Percentiles rank a stretch among this genome's conserved stretches.
Evolutionary conservation across 768 basidiomycete genomes (phyloP).

Genomic region (Cyathus striatus): DNA sequence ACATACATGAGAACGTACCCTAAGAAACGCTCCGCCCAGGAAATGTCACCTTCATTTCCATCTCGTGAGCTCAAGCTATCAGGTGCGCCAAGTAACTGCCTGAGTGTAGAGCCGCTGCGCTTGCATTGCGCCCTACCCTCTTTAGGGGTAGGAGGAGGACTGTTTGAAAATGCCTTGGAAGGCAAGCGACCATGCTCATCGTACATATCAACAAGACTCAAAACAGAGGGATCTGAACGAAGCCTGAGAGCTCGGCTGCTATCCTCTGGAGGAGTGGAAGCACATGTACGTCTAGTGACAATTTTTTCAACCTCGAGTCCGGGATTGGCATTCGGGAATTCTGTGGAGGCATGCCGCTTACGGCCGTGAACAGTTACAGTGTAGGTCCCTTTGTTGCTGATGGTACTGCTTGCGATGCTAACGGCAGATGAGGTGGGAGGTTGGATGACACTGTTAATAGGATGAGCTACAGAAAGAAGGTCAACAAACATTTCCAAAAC

Average conservation of each 20-base stretch:
- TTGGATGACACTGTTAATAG: conserved; percentile 53
- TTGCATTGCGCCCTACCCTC: conserved; percentile 49
- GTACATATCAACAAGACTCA: conserved; percentile 66
- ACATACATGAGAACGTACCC: conserved; percentile 44
- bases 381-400: conserved; percentile 56
- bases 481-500: neutral
- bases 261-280: conserved; percentile 35
- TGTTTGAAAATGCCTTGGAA: conserved; percentile 60
- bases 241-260: conserved; percentile 51
- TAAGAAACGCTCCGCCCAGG: conserved; percentile 77
- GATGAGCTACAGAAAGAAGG: conserved; percentile 43
- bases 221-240: conserved; percentile 75
- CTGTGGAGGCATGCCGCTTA: conserved; percentile 54
- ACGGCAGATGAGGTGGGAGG: conserved; percentile 44
- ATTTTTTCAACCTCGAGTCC: conserved; percentile 19
- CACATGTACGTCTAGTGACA: conserved; percentile 16
- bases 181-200: conserved; percentile 67
- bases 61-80: conserved; percentile 20
- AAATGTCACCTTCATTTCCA: conserved; percentile 66
- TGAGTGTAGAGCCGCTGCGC: conserved; percentile 67
- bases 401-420: conserved; percentile 47
- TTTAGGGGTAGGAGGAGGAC: conserved; percentile 30
- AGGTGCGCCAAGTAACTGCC: conserved; percentile 64
- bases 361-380: conserved; percentile 69
- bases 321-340: conserved; percentile 61